Base-by-base conservation (phyloP, 2,329 filamentous ascomycete species). In the Emericellopsis atlantica region DNA sequence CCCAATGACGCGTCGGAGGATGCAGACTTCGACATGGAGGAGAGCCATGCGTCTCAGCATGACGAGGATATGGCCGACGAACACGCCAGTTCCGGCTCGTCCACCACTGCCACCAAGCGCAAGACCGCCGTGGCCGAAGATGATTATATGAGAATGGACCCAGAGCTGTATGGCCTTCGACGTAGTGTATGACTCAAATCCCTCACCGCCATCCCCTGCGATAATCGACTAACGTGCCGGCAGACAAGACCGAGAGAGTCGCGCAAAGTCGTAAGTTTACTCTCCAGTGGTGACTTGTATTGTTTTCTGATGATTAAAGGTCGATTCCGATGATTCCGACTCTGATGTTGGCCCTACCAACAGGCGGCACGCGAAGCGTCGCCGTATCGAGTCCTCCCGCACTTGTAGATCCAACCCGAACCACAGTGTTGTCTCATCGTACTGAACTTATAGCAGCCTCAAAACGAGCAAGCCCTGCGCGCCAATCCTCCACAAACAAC, bases 131-230 rank as follows among this genome's bases (percentile, higher is more conserved):
- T 75, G 32, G 79, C 81, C 40, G 84, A 92, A 51, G 82, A 92
- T 44, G 81, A 88, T 37, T 89, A 80, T 55, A 95, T 96, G 52
- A 75, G 81, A 53, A 84, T 86, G 55, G 94, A 98, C 54, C 92
- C 92, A 36, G 88, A 95, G 63, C 70, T 98, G 8, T 98, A 96
- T 66, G 92, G 92, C 37, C 71, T 98, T 50, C 79, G 92, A 51
- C 78, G 92, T 66, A 98, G 92, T 67, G 89, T 92, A 40, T 15
- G 41, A 32, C 23, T 14, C 21, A 34, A 32, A 39, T 31, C 14
- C 35, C 33, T 24, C 40, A 35, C 35, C 26, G 18, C 8, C 23
- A 21, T 9, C 26, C 4, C 12, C 10, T 29, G n/a, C 8, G 10
- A 21, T 12, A 35, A 35, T 36, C 14, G 12, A 36, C 18, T 15